Percentiles rank a stretch among this genome's conserved stretches.
phyloP scores from a whole-genome alignment of 306 rosid species.

The Purshia tridentata region DNA sequence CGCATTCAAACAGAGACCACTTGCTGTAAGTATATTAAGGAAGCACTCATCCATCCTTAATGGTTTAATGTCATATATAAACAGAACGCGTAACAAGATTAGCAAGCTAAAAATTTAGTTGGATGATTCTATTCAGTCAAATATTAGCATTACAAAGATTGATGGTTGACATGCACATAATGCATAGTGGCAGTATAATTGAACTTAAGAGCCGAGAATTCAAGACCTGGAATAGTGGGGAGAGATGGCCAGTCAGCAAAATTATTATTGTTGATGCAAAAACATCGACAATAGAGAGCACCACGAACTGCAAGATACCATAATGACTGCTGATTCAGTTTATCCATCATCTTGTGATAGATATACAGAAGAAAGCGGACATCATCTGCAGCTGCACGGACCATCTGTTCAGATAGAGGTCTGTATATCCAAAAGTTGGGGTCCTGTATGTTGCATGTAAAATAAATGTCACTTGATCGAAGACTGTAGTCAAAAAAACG shows the following conservation, averaged over 20 bases:
- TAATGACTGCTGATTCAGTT: conserved; percentile 63
- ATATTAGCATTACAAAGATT: background rate
- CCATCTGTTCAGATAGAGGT: conserved; percentile 90
- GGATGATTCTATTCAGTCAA: background rate
- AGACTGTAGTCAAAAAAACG: background rate
- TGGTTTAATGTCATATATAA: background rate
- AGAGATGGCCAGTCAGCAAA: conserved; percentile 85
- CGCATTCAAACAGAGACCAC: background rate
- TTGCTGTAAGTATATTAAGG: background rate
- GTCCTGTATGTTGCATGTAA: conserved; percentile 47
- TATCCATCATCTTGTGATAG: conserved; percentile 84
- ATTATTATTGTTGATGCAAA: conserved; percentile 61
- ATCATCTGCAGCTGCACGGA: conserved; percentile 94
- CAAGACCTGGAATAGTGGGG: conserved; percentile 79
- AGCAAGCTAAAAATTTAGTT: background rate
- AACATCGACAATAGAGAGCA: conserved; percentile 89
- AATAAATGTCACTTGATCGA: conserved; percentile 10
- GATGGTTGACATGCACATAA: background rate
- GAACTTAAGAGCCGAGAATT: background rate
- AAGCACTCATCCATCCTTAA: too few species aligned
- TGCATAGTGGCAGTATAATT: background rate
- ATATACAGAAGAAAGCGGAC: conserved; percentile 94
- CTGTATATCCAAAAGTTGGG: conserved; percentile 90
- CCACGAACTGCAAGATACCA: conserved; percentile 96
- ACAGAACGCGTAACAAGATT: background rate